Evolutionary conservation across 2,329 filamentous ascomycete species (phyloP), one percentile per base, ranked within the genome.

Genomic region (Colletotrichum sansevieriae): DNA sequence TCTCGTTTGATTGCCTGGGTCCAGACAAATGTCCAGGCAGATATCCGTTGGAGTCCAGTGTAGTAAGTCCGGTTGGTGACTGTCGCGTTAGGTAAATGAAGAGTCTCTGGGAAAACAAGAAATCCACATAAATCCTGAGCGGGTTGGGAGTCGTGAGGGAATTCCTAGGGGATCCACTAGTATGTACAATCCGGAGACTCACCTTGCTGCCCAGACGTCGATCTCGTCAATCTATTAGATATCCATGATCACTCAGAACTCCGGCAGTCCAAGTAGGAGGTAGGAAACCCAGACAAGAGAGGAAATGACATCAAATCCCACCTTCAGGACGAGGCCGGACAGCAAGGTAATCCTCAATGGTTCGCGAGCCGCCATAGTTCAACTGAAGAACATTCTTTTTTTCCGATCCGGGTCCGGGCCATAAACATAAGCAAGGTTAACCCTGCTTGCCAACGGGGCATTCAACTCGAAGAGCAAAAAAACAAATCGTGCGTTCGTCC

Each of bases 201-300:
- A 71, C 70, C 70, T 71, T 65, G 65, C 70, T 71, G 70, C 71
- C 70, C 52, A 52, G 68, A 69, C 61, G 58, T 63, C 61, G 70
- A 60, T 64, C 39, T 71, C 58, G 11, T 59, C 68, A 49, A 57
- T 71, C 65, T 71, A 69, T 66, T 44, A 54, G 57, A 63, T 8
- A 71, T 57, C 54, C 47, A 63, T 57, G 13, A 64, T 68, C 41
- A 57, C 68, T 68, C 61, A 54, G 49, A 69, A 71, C 70, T 68
- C 70, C 70, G 20, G 58, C 54, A 63, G 60, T 68, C 70, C 68
- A 63, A 65, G 49, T 55, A 52, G 60, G 33, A 65, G 61, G 29
- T 63, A 66, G 41, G 58, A 58, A 71, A 69, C 65, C 64, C 67
- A 67, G 70, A 65, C 49, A 64, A 37, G 35, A 57, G 62, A 59